Base-by-base conservation (phyloP, 2,329 filamentous ascomycete genomes). In the Alternaria triticimaculans region DNA sequence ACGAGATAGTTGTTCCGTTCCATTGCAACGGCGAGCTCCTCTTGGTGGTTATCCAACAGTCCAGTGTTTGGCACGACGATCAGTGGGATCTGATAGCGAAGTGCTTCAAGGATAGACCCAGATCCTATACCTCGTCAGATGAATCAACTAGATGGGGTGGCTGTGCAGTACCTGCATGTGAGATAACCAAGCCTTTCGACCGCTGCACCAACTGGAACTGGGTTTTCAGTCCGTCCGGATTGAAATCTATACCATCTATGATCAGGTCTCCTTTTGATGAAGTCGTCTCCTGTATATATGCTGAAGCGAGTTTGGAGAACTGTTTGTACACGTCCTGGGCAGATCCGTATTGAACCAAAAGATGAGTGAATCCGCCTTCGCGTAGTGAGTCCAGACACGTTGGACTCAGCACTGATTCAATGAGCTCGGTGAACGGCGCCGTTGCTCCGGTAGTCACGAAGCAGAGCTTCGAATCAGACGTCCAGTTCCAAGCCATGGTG, bases 401-500 rank as follows among this genome's bases (percentile, higher is more conserved):
- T 0, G 86, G 81, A 18, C 85, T 82, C 6, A 96, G 82, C 11
- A 90, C 87, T 30, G 90, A 87, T 46, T 85, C 81, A 60, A 97
- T 86, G 3, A 99, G 87, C 7, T 85, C 80, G 56, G 86, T 84
- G 80, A 99, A 99, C 20, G 91, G 88, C 15, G 94, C 94, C 0
- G 95, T 99, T 6, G 96, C 95, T 60, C 96, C 96, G 28, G 97
- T 91, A 0, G 96, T 98, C 59, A 97, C 90, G 69, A 99, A 92
- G 77, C 92, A 96, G 57, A 83, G 83, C 66, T 83, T 84, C 46
- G 71, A 71, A 21, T 57, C 56, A 44, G 68, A 10, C 11, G 66
- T 68, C 70, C 68, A 72, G 12, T 64, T 72, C 71, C 68, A 75
- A 3, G 71, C 56, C 71, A 74, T 73, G 44, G 7, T 61, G 18